A percentile compares a stretch with the other conserved stretches of the same genome.
These are phyloP conservation scores for Pyrenochaeta sp. DNA, from an alignment of 2,329 filamentous ascomycete species.

Conservation along the genomic window DNA sequence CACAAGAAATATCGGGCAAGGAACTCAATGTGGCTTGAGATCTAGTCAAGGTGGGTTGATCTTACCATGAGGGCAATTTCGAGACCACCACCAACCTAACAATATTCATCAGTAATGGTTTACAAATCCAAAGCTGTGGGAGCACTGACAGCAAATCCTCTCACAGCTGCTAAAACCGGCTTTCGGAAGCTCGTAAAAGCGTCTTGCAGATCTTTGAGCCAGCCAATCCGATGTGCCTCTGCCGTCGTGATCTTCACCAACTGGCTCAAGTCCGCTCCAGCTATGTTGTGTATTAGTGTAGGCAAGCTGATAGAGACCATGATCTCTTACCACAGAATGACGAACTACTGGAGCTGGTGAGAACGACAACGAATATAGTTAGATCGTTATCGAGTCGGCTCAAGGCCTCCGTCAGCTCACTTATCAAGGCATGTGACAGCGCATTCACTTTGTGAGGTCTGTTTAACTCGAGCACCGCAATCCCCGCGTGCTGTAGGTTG, in stretches of 20 bases:
- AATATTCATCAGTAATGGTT: conserved; percentile 6
- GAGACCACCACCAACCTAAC: conserved; percentile 81
- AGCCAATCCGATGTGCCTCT: conserved; percentile 82
- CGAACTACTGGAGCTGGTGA: conserved; percentile 85
- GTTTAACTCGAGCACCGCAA: conserved; percentile 62
- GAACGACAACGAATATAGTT: conserved; percentile 54
- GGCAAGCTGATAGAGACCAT: not conserved
- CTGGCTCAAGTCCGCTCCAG: conserved; percentile 96
- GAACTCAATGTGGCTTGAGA: no score
- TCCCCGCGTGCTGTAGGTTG: no score
- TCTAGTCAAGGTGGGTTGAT: no score
- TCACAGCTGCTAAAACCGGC: conserved; percentile 90
- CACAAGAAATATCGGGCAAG: conserved; percentile 48
- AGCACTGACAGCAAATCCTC: conserved; percentile 73
- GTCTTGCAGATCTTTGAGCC: conserved; percentile 91
- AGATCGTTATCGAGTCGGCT: conserved; percentile 23
- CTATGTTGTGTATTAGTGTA: conserved; percentile 50
- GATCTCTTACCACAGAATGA: conserved; percentile 68
- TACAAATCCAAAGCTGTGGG: no score
- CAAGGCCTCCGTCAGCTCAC: conserved; percentile 40
- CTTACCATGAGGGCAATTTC: conserved; percentile 89
- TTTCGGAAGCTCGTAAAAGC: conserved; percentile 84
- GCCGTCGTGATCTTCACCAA: conserved; percentile 90
- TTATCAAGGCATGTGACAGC: conserved; percentile 62
- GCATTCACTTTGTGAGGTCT: conserved; percentile 67